Percentiles rank a stretch among this genome's conserved stretches.
These are phyloP conservation scores for Microbotryum silenes-acaulis DNA, from an alignment of 1,284 basidiomycete species.

Conservation along the genomic window DNA sequence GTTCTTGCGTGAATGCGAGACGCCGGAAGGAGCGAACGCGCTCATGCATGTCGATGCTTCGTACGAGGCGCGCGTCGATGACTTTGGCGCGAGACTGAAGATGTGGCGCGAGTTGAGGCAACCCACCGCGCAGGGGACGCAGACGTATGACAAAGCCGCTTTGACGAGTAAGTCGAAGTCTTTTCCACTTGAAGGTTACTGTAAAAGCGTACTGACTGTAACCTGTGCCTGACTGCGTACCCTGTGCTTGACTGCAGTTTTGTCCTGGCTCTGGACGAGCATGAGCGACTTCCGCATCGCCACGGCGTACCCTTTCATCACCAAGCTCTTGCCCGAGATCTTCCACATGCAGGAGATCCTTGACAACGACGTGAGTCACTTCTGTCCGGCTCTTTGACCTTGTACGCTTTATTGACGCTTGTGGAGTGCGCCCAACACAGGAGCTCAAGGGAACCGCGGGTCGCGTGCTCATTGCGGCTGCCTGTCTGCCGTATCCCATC, in stretches of 20 bases:
- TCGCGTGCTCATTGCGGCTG: slow-evolving; percentile 43
- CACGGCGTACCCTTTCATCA: slow-evolving; percentile 37
- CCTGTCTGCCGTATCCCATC: slow-evolving; percentile 45
- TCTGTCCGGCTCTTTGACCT: not conserved
- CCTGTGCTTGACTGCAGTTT: slow-evolving; percentile 46
- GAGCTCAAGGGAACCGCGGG: slow-evolving; percentile 44
- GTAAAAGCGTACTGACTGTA: slow-evolving; percentile 58
- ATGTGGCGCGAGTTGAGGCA: slow-evolving; percentile 38
- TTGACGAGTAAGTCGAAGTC: slow-evolving; percentile 53
- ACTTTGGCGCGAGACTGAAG: slow-evolving; percentile 36
- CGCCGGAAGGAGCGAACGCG: slow-evolving; percentile 49
- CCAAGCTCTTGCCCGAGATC: slow-evolving; percentile 35
- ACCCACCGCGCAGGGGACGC: slow-evolving; percentile 45
- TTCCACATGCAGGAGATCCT: slow-evolving; percentile 38
- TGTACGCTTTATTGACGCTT: not conserved
- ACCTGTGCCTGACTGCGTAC: slow-evolving; percentile 10
- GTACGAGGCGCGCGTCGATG: slow-evolving; percentile 49
- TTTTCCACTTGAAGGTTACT: slow-evolving; percentile 51
- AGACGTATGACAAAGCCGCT: slow-evolving; percentile 81
- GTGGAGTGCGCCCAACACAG: slow-evolving; percentile 39
- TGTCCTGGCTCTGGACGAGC: slow-evolving; percentile 68
- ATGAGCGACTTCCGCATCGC: slow-evolving; percentile 35
- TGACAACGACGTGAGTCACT: slow-evolving; percentile 33
- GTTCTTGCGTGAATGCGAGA: slow-evolving; percentile 57
- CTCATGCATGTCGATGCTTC: slow-evolving; percentile 60